Evolutionary conservation across 257 asterid genomes (phyloP).

Genomic region (Agastache rugosa): DNA sequence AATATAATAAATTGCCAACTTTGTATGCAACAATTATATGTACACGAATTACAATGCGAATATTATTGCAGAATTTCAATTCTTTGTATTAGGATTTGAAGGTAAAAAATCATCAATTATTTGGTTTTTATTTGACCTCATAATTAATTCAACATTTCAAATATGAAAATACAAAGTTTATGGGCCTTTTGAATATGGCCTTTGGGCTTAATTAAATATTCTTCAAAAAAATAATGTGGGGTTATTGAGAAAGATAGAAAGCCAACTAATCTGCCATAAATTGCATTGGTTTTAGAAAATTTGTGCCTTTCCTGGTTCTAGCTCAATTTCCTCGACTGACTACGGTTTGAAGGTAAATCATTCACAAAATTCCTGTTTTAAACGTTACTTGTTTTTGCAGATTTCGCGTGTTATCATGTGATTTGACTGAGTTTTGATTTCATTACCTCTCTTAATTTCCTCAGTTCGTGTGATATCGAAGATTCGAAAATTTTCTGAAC

Average conservation of each 20-base stretch:
- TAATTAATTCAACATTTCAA: too few species aligned
- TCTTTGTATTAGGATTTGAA: too few species aligned
- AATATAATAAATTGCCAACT: too few species aligned
- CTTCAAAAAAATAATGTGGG: not conserved
- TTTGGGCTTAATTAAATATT: not conserved
- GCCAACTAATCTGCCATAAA: conserved; percentile 2
- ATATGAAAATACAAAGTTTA: not conserved
- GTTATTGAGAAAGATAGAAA: not conserved
- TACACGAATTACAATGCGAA: too few species aligned
- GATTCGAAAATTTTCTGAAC: not conserved
- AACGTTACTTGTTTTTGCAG: not conserved
- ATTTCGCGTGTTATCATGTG: not conserved
- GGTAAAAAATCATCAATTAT: too few species aligned
- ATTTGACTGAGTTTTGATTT: not conserved
- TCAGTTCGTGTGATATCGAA: not conserved
- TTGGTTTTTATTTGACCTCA: too few species aligned
- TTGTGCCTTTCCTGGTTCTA: not conserved
- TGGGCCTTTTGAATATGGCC: not conserved
- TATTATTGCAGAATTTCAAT: too few species aligned
- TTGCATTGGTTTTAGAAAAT: not conserved
- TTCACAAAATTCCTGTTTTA: not conserved
- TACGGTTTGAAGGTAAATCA: conserved; percentile 24
- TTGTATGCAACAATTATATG: too few species aligned
- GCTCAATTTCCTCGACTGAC: not conserved
- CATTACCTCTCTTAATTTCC: not conserved